Conservation (phyloP, 352 stramenopile species). For the Globisporangium mamillatum region DNA sequence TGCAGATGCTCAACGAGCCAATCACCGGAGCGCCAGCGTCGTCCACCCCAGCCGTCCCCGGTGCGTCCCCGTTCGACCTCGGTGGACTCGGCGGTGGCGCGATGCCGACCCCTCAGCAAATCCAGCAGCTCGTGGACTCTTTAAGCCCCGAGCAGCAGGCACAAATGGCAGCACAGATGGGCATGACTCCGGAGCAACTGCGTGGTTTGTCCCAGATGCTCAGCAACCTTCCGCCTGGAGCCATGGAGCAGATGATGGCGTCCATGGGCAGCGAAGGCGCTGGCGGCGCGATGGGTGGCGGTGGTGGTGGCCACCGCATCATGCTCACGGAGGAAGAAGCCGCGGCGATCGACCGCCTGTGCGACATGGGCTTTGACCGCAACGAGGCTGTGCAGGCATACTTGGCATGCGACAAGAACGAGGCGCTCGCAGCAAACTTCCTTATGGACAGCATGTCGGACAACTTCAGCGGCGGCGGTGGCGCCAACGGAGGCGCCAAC, state of each 20-base stretch:
- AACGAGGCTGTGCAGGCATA: conserved; percentile 96
- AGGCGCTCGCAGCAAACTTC: conserved; percentile 98
- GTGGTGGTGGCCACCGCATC: conserved; percentile 53
- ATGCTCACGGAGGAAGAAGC: conserved; percentile 81
- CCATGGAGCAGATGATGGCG: conserved; percentile 87
- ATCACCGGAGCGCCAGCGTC: conserved; percentile 49
- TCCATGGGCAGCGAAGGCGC: conserved; percentile 54
- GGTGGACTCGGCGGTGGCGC: conserved; percentile 35
- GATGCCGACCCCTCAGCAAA: conserved; percentile 80
- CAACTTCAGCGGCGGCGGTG: conserved; percentile 47
- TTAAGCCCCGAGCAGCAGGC: conserved; percentile 72
- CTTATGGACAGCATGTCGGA: conserved; percentile 94
- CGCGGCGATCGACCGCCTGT: conserved; percentile 70
- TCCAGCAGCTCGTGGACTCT: conserved; percentile 80
- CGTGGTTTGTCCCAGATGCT: conserved; percentile 86
- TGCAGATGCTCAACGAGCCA: conserved; percentile 87
- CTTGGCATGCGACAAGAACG: conserved; percentile 99
- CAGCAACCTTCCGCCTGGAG: conserved; percentile 74
- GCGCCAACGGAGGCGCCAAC: conserved; percentile 35
- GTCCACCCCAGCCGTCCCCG: conserved; percentile 24
- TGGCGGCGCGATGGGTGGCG: conserved; percentile 22
- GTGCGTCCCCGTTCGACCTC: conserved; percentile 49
- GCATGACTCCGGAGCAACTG: conserved; percentile 83
- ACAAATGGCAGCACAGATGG: conserved; percentile 83
- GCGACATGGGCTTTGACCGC: conserved; percentile 87